phyloP scores from a whole-genome alignment of 2,329 filamentous ascomycete species.

The Epichloe uncinata region DNA sequence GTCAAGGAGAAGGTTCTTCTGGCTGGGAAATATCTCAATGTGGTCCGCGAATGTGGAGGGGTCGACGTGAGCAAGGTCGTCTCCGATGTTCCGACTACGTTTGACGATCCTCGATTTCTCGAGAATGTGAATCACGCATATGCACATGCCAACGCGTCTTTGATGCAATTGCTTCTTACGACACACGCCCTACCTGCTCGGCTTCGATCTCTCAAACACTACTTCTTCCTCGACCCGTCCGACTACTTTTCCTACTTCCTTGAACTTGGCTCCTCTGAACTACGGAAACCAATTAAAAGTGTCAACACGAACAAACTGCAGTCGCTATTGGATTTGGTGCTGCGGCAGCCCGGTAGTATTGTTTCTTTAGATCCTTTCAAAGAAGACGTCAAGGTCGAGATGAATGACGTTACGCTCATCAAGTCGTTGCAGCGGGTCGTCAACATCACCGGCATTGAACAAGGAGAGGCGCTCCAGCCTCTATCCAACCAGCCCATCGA shows the following conservation, averaged over 20 bases:
- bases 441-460: constrained; percentile 89
- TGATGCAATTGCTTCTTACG: constrained; percentile 81
- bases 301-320: constrained; percentile 92
- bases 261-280: constrained; percentile 76
- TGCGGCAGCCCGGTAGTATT: constrained; percentile 91
- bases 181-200: constrained; percentile 83
- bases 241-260: constrained; percentile 98
- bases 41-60: constrained; percentile 91
- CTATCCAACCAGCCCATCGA: constrained; percentile 56
- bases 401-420: constrained; percentile 88
- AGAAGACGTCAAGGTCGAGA: constrained; percentile 93
- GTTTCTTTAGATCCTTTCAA: constrained; percentile 94
- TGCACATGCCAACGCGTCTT: constrained; percentile 84
- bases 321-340: constrained; percentile 84
- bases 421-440: constrained; percentile 94
- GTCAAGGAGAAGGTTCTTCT: constrained; percentile 91
- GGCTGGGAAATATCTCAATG: constrained; percentile 94
- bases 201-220: constrained; percentile 86
- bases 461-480: constrained; percentile 69
- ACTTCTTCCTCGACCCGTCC: constrained; percentile 96
- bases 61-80: constrained; percentile 86
- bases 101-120: constrained; percentile 82
- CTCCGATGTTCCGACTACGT: constrained; percentile 76
- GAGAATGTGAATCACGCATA: constrained; percentile 96
- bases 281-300: constrained; percentile 75